Evolutionary conservation across 257 asterid species (phyloP), one percentile per base, ranked within the genome.

Genomic region (Scutellaria minor): DNA sequence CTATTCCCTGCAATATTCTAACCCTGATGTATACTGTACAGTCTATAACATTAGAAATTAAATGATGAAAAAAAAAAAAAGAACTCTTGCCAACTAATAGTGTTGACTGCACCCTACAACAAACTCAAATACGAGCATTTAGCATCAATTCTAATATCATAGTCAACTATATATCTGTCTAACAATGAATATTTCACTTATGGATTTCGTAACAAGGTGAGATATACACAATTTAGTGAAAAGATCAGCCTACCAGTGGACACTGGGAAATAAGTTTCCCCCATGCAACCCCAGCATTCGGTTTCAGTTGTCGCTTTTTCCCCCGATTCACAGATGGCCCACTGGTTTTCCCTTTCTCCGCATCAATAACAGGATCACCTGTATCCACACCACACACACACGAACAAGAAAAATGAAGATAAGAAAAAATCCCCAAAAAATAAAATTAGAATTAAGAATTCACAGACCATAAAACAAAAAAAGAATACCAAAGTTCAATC

Each of bases 211-310:
- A 64, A 60, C 56, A 61, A 59, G 9, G 58, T 70, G 39, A 55
- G 7, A 54, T 37, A 66, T 41, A 58, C 10, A 11, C 47, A 64
- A 50, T 51, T 44, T 24, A 64, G 55, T 15, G 31, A 45, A 64
- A 48, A 66, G 27, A 31, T 59, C 68, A 64, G 53, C 84, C 68
- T 60, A 93, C 98, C 96, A 78, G 93, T 15, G 96, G 76, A 68
- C 81, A 86, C 91, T 89, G 95, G 5, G 98, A 94, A 59, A 94
- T 84, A 79, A 94, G 97, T 77, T 83, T 88, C 42, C 97, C 98
- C 98, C 98, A 94, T 77, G 96, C 91, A 82, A 46, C 82, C 67
- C 84, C 95, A 8, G 71, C 64, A 77, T 75, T 79, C 6, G 87
- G 54, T 78, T 84, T 87, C 74, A 78, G 77, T 62, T 76, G 86